Evolutionary conservation across 257 asterid genomes (phyloP).

Genomic region (Solanum chiquidenum): DNA sequence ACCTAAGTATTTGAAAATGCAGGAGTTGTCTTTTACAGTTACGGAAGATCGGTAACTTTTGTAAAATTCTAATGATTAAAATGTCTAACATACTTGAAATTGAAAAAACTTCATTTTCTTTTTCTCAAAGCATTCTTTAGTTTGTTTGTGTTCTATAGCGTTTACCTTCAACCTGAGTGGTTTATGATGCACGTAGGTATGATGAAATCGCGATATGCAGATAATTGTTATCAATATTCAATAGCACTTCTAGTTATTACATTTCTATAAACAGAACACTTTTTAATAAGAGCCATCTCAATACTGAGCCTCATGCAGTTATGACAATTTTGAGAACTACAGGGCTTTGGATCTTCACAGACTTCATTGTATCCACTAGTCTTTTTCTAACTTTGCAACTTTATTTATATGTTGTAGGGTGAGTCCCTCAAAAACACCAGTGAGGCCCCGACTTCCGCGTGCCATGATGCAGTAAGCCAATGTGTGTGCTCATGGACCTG

Average conservation of each 20-base stretch:
- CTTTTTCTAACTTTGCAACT: not conserved
- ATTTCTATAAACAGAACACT: not conserved
- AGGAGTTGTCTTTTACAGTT: not conserved
- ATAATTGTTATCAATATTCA: not conserved
- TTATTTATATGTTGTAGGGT: constrained; percentile 42
- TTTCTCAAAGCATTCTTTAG: not conserved
- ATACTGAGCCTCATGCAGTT: not conserved
- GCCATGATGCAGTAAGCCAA: constrained; percentile 17
- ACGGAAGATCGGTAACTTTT: not conserved
- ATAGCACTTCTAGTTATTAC: not conserved
- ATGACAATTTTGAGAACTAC: not conserved
- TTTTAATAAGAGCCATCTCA: not conserved
- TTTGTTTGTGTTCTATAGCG: not conserved
- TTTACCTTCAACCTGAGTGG: not conserved
- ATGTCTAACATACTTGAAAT: not conserved
- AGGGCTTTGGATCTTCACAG: not conserved
- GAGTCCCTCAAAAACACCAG: constrained; percentile 97
- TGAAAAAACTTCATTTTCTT: not conserved
- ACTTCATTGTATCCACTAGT: not conserved
- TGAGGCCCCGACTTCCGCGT: constrained; percentile 68
- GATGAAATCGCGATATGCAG: not conserved
- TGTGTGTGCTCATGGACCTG: not conserved
- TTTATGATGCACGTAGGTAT: not conserved
- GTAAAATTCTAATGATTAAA: not conserved
- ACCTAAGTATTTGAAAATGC: not conserved